phyloP scores from a whole-genome alignment of 2,329 filamentous ascomycete species.

The Zalaria sp. region DNA sequence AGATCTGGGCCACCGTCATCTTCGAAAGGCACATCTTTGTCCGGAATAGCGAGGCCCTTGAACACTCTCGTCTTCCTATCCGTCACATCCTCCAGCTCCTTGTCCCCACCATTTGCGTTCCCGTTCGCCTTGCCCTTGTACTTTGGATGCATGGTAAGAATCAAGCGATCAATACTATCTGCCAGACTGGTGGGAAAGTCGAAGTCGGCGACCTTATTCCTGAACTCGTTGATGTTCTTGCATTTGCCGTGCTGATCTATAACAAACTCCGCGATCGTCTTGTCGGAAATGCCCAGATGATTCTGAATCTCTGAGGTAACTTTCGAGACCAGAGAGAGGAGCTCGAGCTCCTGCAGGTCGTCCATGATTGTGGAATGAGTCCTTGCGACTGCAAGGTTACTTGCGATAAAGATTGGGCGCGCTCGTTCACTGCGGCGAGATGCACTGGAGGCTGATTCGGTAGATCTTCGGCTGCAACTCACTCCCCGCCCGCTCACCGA shows the following conservation, averaged over 20 bases:
- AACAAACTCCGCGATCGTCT: slow-evolving; percentile 90
- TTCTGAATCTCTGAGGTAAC: slow-evolving; percentile 92
- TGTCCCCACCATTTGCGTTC: slow-evolving; percentile 17
- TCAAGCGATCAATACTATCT: slow-evolving; percentile 80
- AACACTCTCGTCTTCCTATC: slow-evolving; percentile 80
- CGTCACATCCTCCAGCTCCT: slow-evolving; percentile 29
- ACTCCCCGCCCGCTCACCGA: too few species aligned
- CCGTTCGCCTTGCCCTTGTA: slow-evolving; percentile 44
- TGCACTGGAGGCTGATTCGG: too few species aligned
- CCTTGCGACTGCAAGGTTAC: neutral
- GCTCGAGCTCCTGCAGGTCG: slow-evolving; percentile 79
- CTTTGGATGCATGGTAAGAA: slow-evolving; percentile 81
- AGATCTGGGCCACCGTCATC: slow-evolving; percentile 32
- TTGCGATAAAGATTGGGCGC: too few species aligned
- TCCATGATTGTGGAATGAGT: slow-evolving; percentile 47
- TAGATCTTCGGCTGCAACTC: too few species aligned
- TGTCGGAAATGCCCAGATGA: slow-evolving; percentile 80
- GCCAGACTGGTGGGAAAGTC: slow-evolving; percentile 77
- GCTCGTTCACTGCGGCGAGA: too few species aligned
- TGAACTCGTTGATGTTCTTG: slow-evolving; percentile 57
- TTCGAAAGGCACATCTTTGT: slow-evolving; percentile 46
- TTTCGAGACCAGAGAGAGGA: slow-evolving; percentile 86
- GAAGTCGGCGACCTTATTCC: slow-evolving; percentile 57
- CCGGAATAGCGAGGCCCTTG: slow-evolving; percentile 74
- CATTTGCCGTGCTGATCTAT: slow-evolving; percentile 78